Percentiles rank a stretch among this genome's conserved stretches.
Evolutionary conservation across 2,329 filamentous ascomycete genomes (phyloP).

Genomic region (Cercospora citrullina): DNA sequence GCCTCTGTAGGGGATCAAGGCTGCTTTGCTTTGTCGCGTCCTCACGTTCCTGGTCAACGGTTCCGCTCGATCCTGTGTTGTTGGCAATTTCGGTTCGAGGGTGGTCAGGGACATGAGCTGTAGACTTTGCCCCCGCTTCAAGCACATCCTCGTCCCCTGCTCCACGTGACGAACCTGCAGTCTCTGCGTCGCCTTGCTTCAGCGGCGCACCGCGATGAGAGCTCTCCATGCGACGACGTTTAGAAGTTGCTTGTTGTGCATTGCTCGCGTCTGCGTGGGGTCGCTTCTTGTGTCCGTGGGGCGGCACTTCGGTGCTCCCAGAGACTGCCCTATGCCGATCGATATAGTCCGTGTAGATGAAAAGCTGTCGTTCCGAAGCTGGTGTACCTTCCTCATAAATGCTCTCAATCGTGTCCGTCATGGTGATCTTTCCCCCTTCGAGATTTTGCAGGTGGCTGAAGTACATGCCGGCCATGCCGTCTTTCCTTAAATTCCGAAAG

Average conservation of each 20-base stretch:
- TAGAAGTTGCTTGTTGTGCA: background rate
- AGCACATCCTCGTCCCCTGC: constrained; percentile 1
- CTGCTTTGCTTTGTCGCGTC: background rate
- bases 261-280: background rate
- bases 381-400: constrained; percentile 4
- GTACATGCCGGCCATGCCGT: constrained; percentile 6
- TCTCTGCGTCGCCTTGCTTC: background rate
- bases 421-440: constrained; percentile 6
- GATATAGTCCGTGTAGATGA: background rate
- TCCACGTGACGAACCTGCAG: constrained; percentile 8
- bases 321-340: background rate
- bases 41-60: background rate
- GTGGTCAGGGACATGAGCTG: background rate
- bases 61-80: background rate
- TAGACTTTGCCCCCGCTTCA: background rate
- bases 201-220: background rate
- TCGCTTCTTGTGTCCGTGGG: background rate
- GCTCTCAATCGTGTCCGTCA: constrained; percentile 6
- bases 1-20: background rate
- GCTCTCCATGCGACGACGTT: constrained; percentile 2
- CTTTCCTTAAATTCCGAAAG: constrained; percentile 2
- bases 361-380: constrained; percentile 8
- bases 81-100: constrained; percentile 5
- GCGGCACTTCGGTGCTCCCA: background rate
- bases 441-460: constrained; percentile 10